Base-by-base conservation (phyloP, 2,329 filamentous ascomycete genomes). In the Fusarium keratoplasticum region DNA sequence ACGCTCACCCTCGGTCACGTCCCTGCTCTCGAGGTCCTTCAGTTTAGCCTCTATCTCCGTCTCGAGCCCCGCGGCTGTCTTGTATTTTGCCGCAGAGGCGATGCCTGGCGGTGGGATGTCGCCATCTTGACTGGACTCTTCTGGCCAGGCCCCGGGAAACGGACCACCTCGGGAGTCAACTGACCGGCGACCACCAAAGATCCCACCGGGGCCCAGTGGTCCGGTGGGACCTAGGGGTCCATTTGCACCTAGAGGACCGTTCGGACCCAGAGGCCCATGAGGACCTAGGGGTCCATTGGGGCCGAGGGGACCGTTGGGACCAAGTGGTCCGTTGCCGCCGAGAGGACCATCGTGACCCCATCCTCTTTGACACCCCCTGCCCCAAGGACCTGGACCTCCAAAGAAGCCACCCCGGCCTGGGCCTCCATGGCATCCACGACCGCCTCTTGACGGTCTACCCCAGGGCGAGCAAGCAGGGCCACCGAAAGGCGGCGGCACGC, bases 81-180 rank as follows among this genome's bases (percentile, higher is more conserved):
- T 76, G 75, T 86, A 85, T 76, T 83, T 85, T 38, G 77, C 80
- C 18, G 77, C 77, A 9, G 82, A 82, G 3, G 62, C 78, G 1
- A 77, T 69, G 6, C 76, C 76, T 14, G 76, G 75, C 16, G 75
- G 61, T 8, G 77, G 69, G 18, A 58, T 58, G 20, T 66, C 60
- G 33, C 74, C 61, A 33, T 75, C 71, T 25, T 72, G 70, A 33
- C 69, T 72, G 31, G 69, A 61, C n/a, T 83, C 80, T 22, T 77
- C 71, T 9, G 83, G 82, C 83, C 82, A 84, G 7, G 81, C 79
- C 8, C 82, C 82, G 0, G 82, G 80, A 25, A 77, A 75, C 18
- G 62, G 72, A 4, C 64, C 71, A 22, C 29, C 60, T n/a, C 33
- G 20, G 25, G 50, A 36, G 20, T 59, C 47, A 52, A 42, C 40